Conservation (phyloP, 2,329 filamentous ascomycete species). For the Cryphonectria carpinicola region DNA sequence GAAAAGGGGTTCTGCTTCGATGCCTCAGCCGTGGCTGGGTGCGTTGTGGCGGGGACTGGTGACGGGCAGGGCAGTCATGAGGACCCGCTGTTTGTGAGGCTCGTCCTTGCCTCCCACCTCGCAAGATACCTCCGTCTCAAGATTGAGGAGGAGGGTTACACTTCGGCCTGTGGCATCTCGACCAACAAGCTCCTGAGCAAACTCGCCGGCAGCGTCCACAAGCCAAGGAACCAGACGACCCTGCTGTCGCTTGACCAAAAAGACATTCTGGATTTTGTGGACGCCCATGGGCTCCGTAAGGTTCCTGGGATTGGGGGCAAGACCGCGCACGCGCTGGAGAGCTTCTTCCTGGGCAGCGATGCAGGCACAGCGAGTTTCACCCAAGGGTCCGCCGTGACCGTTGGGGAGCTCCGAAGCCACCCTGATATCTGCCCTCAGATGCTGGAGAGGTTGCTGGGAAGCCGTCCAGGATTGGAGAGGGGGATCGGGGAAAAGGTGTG, state of each 20-base stretch:
- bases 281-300: conserved; percentile 74
- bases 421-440: conserved; percentile 64
- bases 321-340: conserved; percentile 60
- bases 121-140: conserved; percentile 72
- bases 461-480: conserved; percentile 66
- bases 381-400: conserved; percentile 57
- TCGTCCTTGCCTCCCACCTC: conserved; percentile 81
- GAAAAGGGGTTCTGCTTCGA: conserved; percentile 82
- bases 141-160: conserved; percentile 80
- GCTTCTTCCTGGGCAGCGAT: conserved; percentile 51
- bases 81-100: conserved; percentile 54
- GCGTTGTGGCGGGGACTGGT: conserved; percentile 44
- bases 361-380: conserved; percentile 41
- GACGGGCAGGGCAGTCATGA: conserved; percentile 6
- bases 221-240: conserved; percentile 86
- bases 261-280: conserved; percentile 70
- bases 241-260: conserved; percentile 67
- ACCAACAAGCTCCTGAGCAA: conserved; percentile 88
- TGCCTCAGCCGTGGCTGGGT: conserved; percentile 68
- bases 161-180: conserved; percentile 83
- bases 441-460: conserved; percentile 71
- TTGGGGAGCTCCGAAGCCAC: conserved; percentile 65
- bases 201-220: conserved; percentile 80
- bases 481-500: conserved; percentile 76
- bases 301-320: conserved; percentile 87